Base-by-base conservation (phyloP, 805 yeast genomes). In the Clavispora carvajalis region DNA sequence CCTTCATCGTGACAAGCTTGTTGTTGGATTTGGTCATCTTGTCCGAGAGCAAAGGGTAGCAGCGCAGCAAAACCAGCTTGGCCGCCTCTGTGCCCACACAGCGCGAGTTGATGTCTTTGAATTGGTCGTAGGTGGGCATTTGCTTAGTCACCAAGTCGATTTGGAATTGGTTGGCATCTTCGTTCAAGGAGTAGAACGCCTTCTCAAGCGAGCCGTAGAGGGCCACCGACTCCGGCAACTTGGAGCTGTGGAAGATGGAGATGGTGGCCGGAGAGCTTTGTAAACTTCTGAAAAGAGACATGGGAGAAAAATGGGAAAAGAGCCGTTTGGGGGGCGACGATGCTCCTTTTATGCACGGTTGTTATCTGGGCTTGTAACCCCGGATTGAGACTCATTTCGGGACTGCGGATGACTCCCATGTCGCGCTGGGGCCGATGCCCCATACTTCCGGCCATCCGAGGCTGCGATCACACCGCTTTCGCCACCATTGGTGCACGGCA, bases 41-140 rank as follows among this genome's bases (percentile, higher is more conserved):
- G 41, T 59, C 70, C 36, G 47, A 50, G 48, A 68, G 56, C 39
- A 69, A 67, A 1, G 74, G 74, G 45, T 57, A 69, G 39, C 65
- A 63, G 22, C 49, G 43, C 41, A 51, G 59, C 47, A 69, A 53
- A 5, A 49, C 54, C 7, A 41, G 24, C 43, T 57, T 58, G 44
- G 61, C 50, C 5, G 45, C 44, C 10, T 47, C 51, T 33, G 60
- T 60, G 11, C 52, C 48, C 17, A 58, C 45, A 43, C 62, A 65
- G 26, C 59, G 54, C 37, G 52, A 43, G 35, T 57, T 44, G 31
- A 69, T 56, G 23, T 48, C 41, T 22, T 49, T 49, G 48, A 62
- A 69, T 48, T 68, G 73, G 50, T 65, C 71, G 43, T 55, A 68
- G 5, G 74, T 69, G 26, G 74, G 74, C 59, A 69, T 62, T 31